phyloP scores from a whole-genome alignment of 2,329 filamentous ascomycete species.

The Alternaria sp. region DNA sequence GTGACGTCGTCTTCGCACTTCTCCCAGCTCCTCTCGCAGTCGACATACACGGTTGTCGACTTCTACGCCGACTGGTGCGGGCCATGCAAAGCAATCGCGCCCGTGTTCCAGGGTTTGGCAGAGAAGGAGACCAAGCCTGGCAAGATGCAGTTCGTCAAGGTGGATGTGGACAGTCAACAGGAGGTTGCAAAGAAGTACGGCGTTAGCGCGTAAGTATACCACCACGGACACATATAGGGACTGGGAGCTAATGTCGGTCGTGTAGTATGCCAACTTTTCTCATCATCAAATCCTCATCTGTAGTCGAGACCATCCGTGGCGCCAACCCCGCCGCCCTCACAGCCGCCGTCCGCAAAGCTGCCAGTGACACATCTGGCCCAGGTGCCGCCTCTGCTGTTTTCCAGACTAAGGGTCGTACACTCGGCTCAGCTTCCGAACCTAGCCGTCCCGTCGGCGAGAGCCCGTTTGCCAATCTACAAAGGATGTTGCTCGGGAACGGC shows the following conservation, averaged over 20 bases:
- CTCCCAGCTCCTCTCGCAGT: constrained; percentile 44
- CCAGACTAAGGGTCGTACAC: constrained; percentile 54
- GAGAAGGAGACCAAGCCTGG: constrained; percentile 58
- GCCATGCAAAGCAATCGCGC: constrained; percentile 64
- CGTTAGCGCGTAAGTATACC: constrained; percentile 56
- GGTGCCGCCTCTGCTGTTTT: constrained; percentile 50
- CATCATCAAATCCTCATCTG: constrained; percentile 54
- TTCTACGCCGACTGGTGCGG: constrained; percentile 67
- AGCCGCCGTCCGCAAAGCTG: constrained; percentile 57
- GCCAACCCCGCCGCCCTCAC: constrained; percentile 60
- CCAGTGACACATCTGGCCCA: constrained; percentile 49
- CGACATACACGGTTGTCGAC: constrained; percentile 58
- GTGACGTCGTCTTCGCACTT: constrained; percentile 49
- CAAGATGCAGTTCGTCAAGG: constrained; percentile 62
- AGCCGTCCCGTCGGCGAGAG: constrained; percentile 36
- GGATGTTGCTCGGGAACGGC: constrained; percentile 41
- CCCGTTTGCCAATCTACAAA: constrained; percentile 36
- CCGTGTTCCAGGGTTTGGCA: constrained; percentile 61
- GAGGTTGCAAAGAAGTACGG: constrained; percentile 60
- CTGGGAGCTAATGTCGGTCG: not conserved
- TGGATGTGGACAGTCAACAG: constrained; percentile 63
- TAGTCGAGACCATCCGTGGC: constrained; percentile 59
- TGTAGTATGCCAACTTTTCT: constrained; percentile 60
- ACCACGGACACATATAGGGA: not conserved
- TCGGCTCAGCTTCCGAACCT: constrained; percentile 47